phyloP scores from a whole-genome alignment of 352 stramenopile genomes.

The Discostella stelligera region DNA sequence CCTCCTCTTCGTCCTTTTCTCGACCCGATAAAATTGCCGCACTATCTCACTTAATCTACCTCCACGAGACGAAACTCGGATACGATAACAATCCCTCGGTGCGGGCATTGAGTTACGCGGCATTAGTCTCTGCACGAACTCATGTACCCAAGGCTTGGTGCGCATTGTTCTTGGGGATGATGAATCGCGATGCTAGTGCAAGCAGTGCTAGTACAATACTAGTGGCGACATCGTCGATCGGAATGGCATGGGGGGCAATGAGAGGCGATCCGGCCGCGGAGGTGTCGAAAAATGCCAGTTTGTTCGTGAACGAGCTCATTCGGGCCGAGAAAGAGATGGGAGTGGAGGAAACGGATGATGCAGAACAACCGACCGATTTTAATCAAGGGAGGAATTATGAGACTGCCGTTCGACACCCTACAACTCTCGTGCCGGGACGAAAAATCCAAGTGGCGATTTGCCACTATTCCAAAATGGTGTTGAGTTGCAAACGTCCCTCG shows the following conservation, averaged over 20 bases:
- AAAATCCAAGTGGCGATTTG: slow-evolving; percentile 16
- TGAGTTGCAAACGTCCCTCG: slow-evolving; percentile 40
- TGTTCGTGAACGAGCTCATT: slow-evolving; percentile 28
- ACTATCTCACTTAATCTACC: slow-evolving; percentile 59
- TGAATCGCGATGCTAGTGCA: background rate
- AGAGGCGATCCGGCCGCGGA: slow-evolving; percentile 58
- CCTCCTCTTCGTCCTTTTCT: background rate
- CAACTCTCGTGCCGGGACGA: background rate
- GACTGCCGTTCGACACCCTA: background rate
- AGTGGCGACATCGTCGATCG: slow-evolving; percentile 21
- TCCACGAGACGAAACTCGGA: slow-evolving; percentile 65
- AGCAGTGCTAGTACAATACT: too few species aligned
- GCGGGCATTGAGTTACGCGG: slow-evolving; percentile 44
- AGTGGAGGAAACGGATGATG: background rate
- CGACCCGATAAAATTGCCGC: slow-evolving; percentile 61
- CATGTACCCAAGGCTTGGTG: slow-evolving; percentile 65
- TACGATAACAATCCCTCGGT: slow-evolving; percentile 63
- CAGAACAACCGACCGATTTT: background rate
- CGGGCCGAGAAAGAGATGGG: background rate
- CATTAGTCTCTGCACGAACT: slow-evolving; percentile 29
- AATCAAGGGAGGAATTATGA: background rate
- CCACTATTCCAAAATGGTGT: slow-evolving; percentile 26
- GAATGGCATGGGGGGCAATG: slow-evolving; percentile 51
- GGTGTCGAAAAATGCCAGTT: slow-evolving; percentile 33
- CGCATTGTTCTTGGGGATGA: slow-evolving; percentile 22